phyloP scores from a whole-genome alignment of 768 basidiomycete genomes.

The Pholiota microspora region DNA sequence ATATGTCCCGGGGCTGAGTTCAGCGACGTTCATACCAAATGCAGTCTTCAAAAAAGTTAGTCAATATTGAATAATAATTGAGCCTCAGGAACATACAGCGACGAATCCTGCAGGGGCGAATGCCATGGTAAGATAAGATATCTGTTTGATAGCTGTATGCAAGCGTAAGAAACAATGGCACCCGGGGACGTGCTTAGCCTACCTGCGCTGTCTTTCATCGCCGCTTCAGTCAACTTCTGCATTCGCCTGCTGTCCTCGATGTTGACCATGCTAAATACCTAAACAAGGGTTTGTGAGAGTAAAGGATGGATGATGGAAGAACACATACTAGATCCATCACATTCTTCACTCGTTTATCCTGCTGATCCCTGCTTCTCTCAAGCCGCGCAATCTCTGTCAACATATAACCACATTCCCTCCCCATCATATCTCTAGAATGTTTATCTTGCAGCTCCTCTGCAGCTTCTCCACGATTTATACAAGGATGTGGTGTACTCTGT shows the following conservation, averaged over 20 bases:
- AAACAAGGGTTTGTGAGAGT: constrained; percentile 10
- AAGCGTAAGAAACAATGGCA: neutral
- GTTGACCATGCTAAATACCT: constrained; percentile 48
- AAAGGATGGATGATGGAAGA: neutral
- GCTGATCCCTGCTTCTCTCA: constrained; percentile 37
- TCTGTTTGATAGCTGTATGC: constrained; percentile 44
- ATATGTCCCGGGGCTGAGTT: constrained; percentile 30
- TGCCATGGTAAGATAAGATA: constrained; percentile 59
- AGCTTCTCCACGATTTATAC: constrained; percentile 25
- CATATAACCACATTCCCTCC: constrained; percentile 46
- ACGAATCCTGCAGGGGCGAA: constrained; percentile 57
- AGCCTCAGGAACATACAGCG: constrained; percentile 28
- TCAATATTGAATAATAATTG: neutral
- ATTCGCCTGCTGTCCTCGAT: constrained; percentile 45
- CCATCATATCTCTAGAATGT: constrained; percentile 22
- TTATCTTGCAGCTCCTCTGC: constrained; percentile 6
- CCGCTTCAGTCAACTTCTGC: constrained; percentile 38
- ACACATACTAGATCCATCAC: constrained; percentile 45
- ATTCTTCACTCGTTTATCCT: constrained; percentile 45
- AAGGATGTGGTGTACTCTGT: constrained; percentile 45
- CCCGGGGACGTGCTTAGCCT: constrained; percentile 1
- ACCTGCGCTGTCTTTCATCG: constrained; percentile 41
- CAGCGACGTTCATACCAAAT: constrained; percentile 56
- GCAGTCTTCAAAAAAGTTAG: constrained; percentile 30
- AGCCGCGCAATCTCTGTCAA: constrained; percentile 49